Conservation (phyloP, 768 basidiomycete genomes). For the Wakefieldia striispora region DNA sequence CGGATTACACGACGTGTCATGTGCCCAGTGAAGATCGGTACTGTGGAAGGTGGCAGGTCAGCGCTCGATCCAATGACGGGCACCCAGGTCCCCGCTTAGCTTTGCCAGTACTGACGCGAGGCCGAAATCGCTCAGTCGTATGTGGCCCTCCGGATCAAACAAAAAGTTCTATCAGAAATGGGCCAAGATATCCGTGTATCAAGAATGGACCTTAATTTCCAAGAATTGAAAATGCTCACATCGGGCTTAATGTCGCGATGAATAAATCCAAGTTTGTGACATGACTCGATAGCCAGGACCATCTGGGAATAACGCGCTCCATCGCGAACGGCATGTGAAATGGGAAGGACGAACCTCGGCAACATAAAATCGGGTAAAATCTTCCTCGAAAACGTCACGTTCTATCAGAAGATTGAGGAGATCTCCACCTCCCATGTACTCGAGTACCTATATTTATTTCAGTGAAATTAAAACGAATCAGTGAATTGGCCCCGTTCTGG, state of each 20-base stretch:
- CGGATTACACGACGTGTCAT: slow-evolving; percentile 81
- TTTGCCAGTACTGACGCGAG: slow-evolving; percentile 68
- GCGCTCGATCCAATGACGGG: slow-evolving; percentile 11
- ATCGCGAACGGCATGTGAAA: slow-evolving; percentile 19
- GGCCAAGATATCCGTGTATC: slow-evolving; percentile 23
- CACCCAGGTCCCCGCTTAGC: slow-evolving; percentile 21
- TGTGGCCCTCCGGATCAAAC: slow-evolving; percentile 90
- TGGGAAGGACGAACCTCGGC: slow-evolving; percentile 64
- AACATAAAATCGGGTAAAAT: slow-evolving; percentile 90
- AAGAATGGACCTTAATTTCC: slow-evolving; percentile 29
- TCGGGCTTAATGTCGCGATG: slow-evolving; percentile 98
- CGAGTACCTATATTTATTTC: slow-evolving; percentile 62
- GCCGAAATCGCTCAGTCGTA: slow-evolving; percentile 94
- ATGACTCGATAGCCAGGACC: slow-evolving; percentile 90
- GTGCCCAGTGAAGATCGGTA: slow-evolving; percentile 94
- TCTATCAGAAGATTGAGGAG: slow-evolving; percentile 95
- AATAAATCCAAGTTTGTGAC: slow-evolving; percentile 94
- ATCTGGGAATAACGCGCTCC: slow-evolving; percentile 55
- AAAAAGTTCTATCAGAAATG: slow-evolving; percentile 78
- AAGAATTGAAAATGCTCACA: slow-evolving; percentile 44
- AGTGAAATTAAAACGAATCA: slow-evolving; percentile 61
- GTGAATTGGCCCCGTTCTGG: slow-evolving; percentile 28
- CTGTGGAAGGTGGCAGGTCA: slow-evolving; percentile 39
- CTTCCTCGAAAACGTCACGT: slow-evolving; percentile 85
- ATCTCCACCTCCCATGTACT: slow-evolving; percentile 97